Conservation (phyloP, 139 green algal species). For the Ettlia oleoabundans region DNA sequence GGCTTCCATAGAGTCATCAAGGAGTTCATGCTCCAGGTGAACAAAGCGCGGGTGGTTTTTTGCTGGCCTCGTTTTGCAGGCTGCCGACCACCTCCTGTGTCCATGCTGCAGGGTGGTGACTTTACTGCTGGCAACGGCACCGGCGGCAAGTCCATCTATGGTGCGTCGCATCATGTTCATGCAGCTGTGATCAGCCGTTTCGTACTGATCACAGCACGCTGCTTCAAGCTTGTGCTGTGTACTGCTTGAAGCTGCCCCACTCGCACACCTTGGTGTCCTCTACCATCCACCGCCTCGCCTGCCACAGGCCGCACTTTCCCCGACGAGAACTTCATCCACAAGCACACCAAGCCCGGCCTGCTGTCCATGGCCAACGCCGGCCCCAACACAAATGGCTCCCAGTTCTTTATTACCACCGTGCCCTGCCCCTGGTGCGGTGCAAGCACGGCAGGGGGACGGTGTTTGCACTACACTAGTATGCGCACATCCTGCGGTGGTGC, state of each 20-base stretch:
- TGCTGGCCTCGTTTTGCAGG: too few species aligned
- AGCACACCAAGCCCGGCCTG: slow-evolving; percentile 72
- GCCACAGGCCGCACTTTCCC: background rate
- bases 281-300: too few species aligned
- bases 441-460: background rate
- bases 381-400: slow-evolving; percentile 78
- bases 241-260: background rate
- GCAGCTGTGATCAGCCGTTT: background rate
- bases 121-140: slow-evolving; percentile 70
- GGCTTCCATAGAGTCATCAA: slow-evolving; percentile 62
- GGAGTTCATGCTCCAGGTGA: slow-evolving; percentile 78
- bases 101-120: slow-evolving; percentile 62
- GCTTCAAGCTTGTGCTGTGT: too few species aligned
- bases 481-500: too few species aligned
- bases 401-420: slow-evolving; percentile 94
- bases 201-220: too few species aligned
- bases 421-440: slow-evolving; percentile 75
- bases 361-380: slow-evolving; percentile 94
- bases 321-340: slow-evolving; percentile 42
- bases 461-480: too few species aligned
- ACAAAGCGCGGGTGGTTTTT: too few species aligned
- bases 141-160: slow-evolving; percentile 91
- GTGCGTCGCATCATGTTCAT: too few species aligned
- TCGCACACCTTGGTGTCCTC: background rate
- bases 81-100: background rate